Base-by-base conservation (phyloP, 1,139 yeast species). In the Kodamaea suecica region DNA sequence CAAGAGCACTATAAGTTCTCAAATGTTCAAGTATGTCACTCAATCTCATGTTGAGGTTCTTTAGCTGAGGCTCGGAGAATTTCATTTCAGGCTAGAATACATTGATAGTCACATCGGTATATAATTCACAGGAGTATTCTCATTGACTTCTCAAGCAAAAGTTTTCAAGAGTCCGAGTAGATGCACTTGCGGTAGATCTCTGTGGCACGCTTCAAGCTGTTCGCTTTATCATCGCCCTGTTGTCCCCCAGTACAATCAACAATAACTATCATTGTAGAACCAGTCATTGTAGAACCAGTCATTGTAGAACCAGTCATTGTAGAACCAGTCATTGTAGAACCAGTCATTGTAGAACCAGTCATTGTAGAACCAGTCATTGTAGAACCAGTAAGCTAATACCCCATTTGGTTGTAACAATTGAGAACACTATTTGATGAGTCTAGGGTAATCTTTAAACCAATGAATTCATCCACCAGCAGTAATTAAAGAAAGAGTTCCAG, bases 381-480 rank as follows among this genome's bases (percentile, higher is more conserved):
- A 70, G 43, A 48, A 68, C 64, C 70, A 70, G 41, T 67, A 70
- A 1, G 72, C 72, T 44, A 70, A 57, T 1, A 57, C 53, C 0
- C 73, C 76, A 2, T 63, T 65, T 1, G 60, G 55, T 17, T 54
- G 58, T 39, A 69, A 52, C 31, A 66, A 53, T 27, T 54, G 41
- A 16, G 59, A 55, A 13, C 56, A 46, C 17, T 51, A 52, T 6
- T 40, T 38, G 43, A 67, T 69, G 38, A 68, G 65, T 5, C 43
- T 30, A 11, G 53, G 56, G 44, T 56, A 63, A 40, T 67, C 70
- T 31, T 59, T 46, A 36, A 68, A 64, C 76, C 76, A 70, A 42
- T 70, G 76, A 29, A 69, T 55, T 40, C 74, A 68, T 42, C 69
- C 70, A 4, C 74, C 76, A 4, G 69, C 73, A 6, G 70, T 65